phyloP scores from a whole-genome alignment of 306 rosid species.

The Dalbergia oliveri region DNA sequence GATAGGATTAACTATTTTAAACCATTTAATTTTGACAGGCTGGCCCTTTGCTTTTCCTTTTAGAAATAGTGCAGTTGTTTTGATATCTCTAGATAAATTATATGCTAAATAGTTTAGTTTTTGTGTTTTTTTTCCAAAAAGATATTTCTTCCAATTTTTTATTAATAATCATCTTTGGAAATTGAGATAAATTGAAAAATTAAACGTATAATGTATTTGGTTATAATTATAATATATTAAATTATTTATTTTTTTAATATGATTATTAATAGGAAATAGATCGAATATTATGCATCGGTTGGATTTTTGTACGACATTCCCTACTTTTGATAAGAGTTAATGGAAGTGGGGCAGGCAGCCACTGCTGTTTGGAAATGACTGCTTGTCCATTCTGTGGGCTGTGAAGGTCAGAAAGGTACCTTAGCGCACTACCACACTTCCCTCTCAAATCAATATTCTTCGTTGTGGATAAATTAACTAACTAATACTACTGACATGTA shows the following conservation, averaged over 20 bases:
- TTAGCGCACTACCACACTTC: not conserved
- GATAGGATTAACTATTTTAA: too few species aligned
- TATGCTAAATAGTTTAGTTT: not conserved
- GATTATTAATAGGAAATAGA: too few species aligned
- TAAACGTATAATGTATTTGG: too few species aligned
- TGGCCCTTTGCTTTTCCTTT: too few species aligned
- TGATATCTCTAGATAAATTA: not conserved
- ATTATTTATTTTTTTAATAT: too few species aligned
- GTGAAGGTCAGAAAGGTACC: not conserved
- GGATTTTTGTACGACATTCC: conserved; percentile 50
- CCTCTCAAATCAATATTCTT: conserved; percentile 25
- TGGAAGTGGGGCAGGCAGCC: conserved; percentile 48
- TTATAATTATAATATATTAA: too few species aligned
- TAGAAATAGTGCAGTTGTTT: too few species aligned
- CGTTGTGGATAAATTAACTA: not conserved
- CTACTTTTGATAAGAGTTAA: not conserved
- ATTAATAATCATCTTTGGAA: too few species aligned
- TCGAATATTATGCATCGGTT: not conserved
- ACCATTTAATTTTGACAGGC: too few species aligned
- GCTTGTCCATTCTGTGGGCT: conserved; percentile 32
- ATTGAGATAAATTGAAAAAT: too few species aligned
- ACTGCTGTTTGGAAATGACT: conserved; percentile 29
- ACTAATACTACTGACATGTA: not conserved
- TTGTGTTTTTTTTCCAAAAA: not conserved
- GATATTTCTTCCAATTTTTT: too few species aligned